Evolutionary conservation across 1,139 yeast species (phyloP).

Genomic region (Sugiyamaella xylanicola): DNA sequence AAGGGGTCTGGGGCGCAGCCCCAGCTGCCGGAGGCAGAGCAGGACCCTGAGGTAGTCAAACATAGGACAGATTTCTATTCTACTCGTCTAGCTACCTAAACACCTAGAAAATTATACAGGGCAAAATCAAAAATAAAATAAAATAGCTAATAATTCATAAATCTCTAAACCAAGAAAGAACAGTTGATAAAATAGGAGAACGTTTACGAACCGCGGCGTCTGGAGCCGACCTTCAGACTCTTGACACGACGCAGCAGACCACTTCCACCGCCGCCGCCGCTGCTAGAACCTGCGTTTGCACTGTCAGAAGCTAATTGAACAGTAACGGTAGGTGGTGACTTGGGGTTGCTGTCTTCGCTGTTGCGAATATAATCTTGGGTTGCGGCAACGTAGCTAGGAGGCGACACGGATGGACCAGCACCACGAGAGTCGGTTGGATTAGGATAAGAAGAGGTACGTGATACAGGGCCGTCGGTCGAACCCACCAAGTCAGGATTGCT

Average conservation of each 20-base stretch:
- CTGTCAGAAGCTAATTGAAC: constrained; percentile 10
- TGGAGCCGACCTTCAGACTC: constrained; percentile 66
- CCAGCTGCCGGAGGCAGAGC: too few species aligned
- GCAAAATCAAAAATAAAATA: constrained; percentile 4
- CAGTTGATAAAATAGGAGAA: neutral
- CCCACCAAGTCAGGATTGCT: constrained; percentile 19
- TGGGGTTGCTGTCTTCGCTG: constrained; percentile 5
- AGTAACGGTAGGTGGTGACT: constrained; percentile 8
- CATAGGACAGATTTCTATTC: neutral
- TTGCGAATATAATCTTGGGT: neutral
- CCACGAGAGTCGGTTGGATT: constrained; percentile 5
- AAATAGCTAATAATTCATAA: neutral
- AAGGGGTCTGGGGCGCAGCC: too few species aligned
- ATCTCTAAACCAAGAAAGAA: neutral
- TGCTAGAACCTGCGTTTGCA: neutral
- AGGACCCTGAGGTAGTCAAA: neutral
- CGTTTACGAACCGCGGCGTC: constrained; percentile 25
- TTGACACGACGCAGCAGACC: constrained; percentile 80
- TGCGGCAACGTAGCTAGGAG: constrained; percentile 7
- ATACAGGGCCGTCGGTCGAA: constrained; percentile 18
- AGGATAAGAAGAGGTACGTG: constrained; percentile 26
- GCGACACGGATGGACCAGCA: constrained; percentile 20
- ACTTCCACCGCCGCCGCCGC: constrained; percentile 23
- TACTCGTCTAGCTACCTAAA: constrained; percentile 1
- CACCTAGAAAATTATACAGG: neutral